Base-by-base conservation (phyloP, 208 protist species). In the Chromosphaera perkinsii region DNA sequence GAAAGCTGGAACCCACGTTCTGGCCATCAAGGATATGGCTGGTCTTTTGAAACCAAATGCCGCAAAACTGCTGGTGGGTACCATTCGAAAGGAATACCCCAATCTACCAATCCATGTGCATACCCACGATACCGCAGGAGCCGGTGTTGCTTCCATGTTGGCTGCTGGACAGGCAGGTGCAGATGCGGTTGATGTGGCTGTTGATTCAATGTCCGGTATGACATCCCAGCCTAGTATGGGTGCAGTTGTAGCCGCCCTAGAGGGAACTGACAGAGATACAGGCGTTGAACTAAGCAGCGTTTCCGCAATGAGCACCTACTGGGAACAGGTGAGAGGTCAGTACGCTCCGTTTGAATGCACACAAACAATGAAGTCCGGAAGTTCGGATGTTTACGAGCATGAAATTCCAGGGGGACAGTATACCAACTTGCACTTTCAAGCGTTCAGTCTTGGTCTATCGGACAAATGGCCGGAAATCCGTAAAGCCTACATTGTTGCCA, bases 91-190 rank as follows among this genome's bases (percentile, higher is more conserved):
- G 9, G 79, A 83, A 60, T 88, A 77, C 66, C 86, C 88, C 1
- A 55, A 85, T 9, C 26, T 85, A 33, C 88, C 90, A 9, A 91
- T 94, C 62, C 90, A 94, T 64, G 87, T 94, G 22, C 90, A 94
- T 77, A 90, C 87, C 4, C 90, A 94, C 66, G 88, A 94, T 73
- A 93, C 90, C 0, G 65, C 83, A 4, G 88, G 88, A 22, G 75
- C 78, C 20, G 70, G 82, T 55, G 84, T 94, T 29, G 84, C 88
- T n/a, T 67, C 86, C 7, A 86, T 87, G 80, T 35, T 92, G 14
- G 85, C 81, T 2, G 47, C 52, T 27, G 66, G 71, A 4, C 57
- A 84, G 24, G 80, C 86, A 31, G 89, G 89, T 24, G 85, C 84
- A 2, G 85, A 93, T 68, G 83, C 83, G 2, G 82, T 93, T 22